Base-by-base conservation (phyloP, 2,329 filamentous ascomycete species). In the Arthrobotrys pseudoclavata region DNA sequence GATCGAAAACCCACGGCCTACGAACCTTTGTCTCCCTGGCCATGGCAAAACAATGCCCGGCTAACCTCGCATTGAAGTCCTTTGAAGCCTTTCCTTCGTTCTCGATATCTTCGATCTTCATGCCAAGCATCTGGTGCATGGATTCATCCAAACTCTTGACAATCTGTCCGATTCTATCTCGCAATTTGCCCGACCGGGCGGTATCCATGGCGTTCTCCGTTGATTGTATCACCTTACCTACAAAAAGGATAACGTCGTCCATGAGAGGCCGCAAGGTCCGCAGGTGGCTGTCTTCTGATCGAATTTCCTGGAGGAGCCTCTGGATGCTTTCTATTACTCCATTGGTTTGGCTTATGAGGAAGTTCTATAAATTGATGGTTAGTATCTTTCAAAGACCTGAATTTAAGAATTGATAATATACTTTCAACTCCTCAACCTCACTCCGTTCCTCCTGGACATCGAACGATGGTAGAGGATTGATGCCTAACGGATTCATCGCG, bases 31-130 rank as follows among this genome's bases (percentile, higher is more conserved):
- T 92, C 84, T 94, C 91, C 76, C 91, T 87, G 5, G 92, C 93
- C 82, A 95, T 91, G 84, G 93, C 91, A 84, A 96, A 96, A n/a
- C 92, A 92, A 80, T 96, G 90, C 1, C 92, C 92, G 10, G 92
- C 92, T 62, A 97, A 85, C 29, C 89, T 90, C 83, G 91, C 90
- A 68, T 88, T 91, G 86, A 91, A 91, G 82, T 86, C 86, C 55
- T 88, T 85, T 47, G 86, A 85, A 15, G 86, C 84, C 57, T 86
- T 87, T 2, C 86, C 86, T 6, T 86, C 87, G 26, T 91, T 87
- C 7, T 88, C 87, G 79, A 88, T 85, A 26, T 90, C 91, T 40
- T 88, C 88, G 40, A 88, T 85, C 70, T 88, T 87, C 71, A 90
- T 87, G 81, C 90, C 88, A 20, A 91, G 84, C 72, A 96, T 86